Base-by-base conservation (phyloP, 78 protist species). In the Speleostelium caveatum region DNA sequence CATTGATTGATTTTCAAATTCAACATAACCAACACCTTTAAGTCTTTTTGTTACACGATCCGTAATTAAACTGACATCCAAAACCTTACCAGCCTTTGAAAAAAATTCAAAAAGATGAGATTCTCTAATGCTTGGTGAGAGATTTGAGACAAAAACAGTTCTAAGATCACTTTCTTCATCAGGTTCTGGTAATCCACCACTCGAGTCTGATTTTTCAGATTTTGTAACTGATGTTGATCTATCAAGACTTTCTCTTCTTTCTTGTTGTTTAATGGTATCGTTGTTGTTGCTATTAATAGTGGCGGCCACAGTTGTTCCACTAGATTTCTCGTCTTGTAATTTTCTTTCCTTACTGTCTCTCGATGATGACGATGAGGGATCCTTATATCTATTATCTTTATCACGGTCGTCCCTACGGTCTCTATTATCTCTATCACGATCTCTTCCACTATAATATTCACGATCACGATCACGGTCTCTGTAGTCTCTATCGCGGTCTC, bases 21-120 rank as follows among this genome's bases (percentile, higher is more conserved):
- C 88, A 35, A 79, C 88, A 56, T 79, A 79, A 5, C 88, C 88
- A 55, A 79, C 88, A 36, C 88, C 88, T 39, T 79, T 79, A 21
- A 55, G 28, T 67, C 41, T 79, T 30, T 53, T 79, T 22, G 88
- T 79, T 21, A 79, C 42, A 21, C 45, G 28, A 55, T 79, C 88
- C 8, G 32, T 55, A 0, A 79, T 55, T 19, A 79, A 67, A 36
- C 76, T 66, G 14, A 79, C 88, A n/a, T 67, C 45, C 6, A 79
- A 17, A n/a, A 79, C 88, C 17, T 69, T 67, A 53, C 88, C 88
- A 21, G 76, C 78, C 36, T 36, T 16, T 35, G 78, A 33, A 79
- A 79, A 79, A 5, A 79, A 67, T 35, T 79, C 88, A 28, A 24
- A 65, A 16, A 79, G 30, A 55, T 79, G 77, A 22, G 33, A 36